These are phyloP conservation scores for Linnemannia exigua DNA, from an alignment of 192 early-diverging fungal species.

Conservation along the genomic window DNA sequence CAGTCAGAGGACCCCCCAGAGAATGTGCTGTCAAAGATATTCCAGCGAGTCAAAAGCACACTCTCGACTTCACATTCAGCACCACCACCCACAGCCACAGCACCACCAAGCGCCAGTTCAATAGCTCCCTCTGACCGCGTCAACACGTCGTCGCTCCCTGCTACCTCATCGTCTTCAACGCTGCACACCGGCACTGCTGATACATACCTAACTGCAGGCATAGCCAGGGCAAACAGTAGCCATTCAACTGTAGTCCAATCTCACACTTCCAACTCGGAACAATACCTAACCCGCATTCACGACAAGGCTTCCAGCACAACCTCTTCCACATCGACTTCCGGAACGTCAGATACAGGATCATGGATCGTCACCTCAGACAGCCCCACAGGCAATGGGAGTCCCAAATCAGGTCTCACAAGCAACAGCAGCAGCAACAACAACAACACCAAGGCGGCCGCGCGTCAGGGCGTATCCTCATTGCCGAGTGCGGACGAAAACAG, in stretches of 20 bases:
- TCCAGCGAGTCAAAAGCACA: constrained; percentile 65
- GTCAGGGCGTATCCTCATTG: not conserved
- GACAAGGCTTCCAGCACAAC: not conserved
- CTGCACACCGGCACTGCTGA: not conserved
- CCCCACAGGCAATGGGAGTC: not conserved
- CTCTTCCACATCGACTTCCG: constrained; percentile 1
- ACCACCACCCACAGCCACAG: not conserved
- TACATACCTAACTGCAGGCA: not conserved
- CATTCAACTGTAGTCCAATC: not conserved
- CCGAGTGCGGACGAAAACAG: not conserved
- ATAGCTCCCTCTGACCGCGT: not conserved
- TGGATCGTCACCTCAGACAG: constrained; percentile 15
- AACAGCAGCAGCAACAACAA: not conserved
- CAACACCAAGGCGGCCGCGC: not conserved
- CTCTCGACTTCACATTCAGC: constrained; percentile 38
- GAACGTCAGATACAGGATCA: constrained; percentile 18
- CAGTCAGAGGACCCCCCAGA: constrained; percentile 53
- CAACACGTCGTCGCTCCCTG: not conserved
- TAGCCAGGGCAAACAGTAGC: not conserved
- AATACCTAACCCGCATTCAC: not conserved
- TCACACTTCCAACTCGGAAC: not conserved
- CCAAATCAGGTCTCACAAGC: not conserved
- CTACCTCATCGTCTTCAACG: not conserved
- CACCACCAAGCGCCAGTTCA: not conserved
- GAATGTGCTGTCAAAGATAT: constrained; percentile 69